Evolutionary conservation across 169 alveolate species (phyloP).

Genomic region (Cryptosporidium tyzzeri): DNA sequence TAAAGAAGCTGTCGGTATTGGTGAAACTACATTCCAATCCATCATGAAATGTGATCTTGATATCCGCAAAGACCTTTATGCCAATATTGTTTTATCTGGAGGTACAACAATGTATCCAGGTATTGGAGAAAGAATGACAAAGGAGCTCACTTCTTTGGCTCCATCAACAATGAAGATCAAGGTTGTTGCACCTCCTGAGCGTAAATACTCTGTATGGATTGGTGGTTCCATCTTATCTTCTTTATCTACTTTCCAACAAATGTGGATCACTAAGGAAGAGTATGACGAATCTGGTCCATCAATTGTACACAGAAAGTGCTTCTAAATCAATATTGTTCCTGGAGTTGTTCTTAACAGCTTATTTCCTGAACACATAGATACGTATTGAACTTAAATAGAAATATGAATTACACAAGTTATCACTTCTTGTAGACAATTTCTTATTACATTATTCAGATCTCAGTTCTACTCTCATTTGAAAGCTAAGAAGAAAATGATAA

Average conservation of each 20-base stretch:
- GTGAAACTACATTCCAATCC: slow-evolving; percentile 94
- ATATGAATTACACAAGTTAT: slow-evolving; percentile 31
- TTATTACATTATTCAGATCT: not conserved
- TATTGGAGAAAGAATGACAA: slow-evolving; percentile 96
- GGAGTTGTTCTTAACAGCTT: not conserved
- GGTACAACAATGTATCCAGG: slow-evolving; percentile 98
- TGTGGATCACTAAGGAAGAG: slow-evolving; percentile 98
- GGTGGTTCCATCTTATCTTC: slow-evolving; percentile 98
- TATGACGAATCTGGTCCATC: slow-evolving; percentile 98
- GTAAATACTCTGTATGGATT: slow-evolving; percentile 98
- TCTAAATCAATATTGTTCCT: slow-evolving; percentile 79
- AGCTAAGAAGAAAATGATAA: not conserved
- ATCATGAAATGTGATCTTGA: slow-evolving; percentile 97
- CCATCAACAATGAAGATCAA: slow-evolving; percentile 97
- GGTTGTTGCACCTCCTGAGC: slow-evolving; percentile 99
- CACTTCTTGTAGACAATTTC: not conserved
- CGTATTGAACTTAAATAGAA: not conserved
- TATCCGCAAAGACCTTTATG: slow-evolving; percentile 95
- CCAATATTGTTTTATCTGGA: slow-evolving; percentile 96
- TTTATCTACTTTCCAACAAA: slow-evolving; percentile 95
- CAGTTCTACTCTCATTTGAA: not conserved
- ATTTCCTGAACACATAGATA: not conserved
- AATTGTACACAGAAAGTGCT: slow-evolving; percentile 98
- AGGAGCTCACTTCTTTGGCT: slow-evolving; percentile 96
- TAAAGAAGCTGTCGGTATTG: slow-evolving; percentile 95